Evolutionary conservation across 2,329 filamentous ascomycete species (phyloP), one percentile per base, ranked within the genome.

Genomic region (Ophiostoma perfectum): DNA sequence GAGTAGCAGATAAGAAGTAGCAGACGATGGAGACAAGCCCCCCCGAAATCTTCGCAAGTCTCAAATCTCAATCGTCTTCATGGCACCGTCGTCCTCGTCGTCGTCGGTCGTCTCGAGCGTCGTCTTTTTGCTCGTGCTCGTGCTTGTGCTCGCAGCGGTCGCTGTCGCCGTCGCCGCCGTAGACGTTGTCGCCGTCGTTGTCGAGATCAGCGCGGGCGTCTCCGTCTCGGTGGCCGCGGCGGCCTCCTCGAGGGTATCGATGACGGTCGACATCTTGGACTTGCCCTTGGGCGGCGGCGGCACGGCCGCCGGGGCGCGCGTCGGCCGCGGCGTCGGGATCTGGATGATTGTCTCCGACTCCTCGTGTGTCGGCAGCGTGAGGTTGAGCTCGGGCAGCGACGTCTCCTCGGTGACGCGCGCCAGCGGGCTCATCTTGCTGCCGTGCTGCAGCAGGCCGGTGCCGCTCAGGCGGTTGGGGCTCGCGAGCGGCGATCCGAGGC

Each of bases 371-470:
- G 80, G 77, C 7, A 70, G 41, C 2, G 66, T 41, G 41, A 72
- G 66, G 65, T 73, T 69, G 38, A 73, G 69, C 65, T 81, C 79
- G 3, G 80, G 78, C 63, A 80, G 76, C 39, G 77, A 74, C 9
- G 78, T 74, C 76, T 94, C 91, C 78, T 94, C 91, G 0, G 89
- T 86, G 14, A 94, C 91, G 71, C 89, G 83, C 65, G 90, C 89
- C 69, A 94, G 80, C 16, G 90, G 90, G 73, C 88, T 91, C 14
- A 88, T 84, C 74, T 92, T 88, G 72, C 86, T 85, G 71, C 86
- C 85, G 70, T 84, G 87, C 12, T 27, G 45, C 64, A 41, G 38
- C 27, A 27, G 27, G 27, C 27, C 27, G 27, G 27, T 27, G 27
- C 27, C 27, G 65, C 85, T 83, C 1, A 89, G 85, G 69, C 86